Base-by-base conservation (phyloP, 208 protist species). In the Hexamita inflata region DNA sequence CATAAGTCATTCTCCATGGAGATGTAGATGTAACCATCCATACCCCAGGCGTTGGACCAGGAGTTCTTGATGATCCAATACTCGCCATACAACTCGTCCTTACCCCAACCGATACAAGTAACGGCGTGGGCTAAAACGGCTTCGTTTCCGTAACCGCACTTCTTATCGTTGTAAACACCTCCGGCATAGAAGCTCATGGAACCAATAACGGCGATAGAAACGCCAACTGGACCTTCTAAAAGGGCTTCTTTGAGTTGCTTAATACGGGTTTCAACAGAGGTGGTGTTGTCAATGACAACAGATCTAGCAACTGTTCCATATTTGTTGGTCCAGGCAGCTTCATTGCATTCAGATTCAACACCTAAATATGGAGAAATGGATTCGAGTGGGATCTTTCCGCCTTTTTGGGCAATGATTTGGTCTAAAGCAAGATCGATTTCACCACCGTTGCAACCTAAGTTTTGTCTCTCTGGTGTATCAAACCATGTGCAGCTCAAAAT, bases 11-110 rank as follows among this genome's bases (percentile, higher is more conserved):
- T 30, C 15, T 40, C 13, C 15, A 38, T 75, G 13, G 41, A 59
- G 11, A 75, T 4, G 68, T 59, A 75, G 15, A 70, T 70, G n/a
- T 70, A 70, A 2, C 64, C 64, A 45, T 70, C 64, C n/a, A 70
- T 49, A 29, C 64, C 64, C 64, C 64, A 70, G 11, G 64, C 64
- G 28, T 70, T 70, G 38, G 19, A 45, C 64, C 64, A 70, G 4
- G 34, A 49, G n/a, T 70, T 70, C 9, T 38, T n/a, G 35, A 70
- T 45, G 38, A 70, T 70, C 64, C 64, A 70, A 38, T 70, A 70
- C 4, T 74, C 66, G 4, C 64, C 64, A 19, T 9, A 15, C 9
- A 70, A 2, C 64, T 30, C 28, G 42, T 70, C 64, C 11, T 7
- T 70, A 29, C 64, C 64, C 64, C 64, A 70, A 11, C 64, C 64